Evolutionary conservation across 495 filamentous ascomycete species (phyloP), one percentile per base, ranked within the genome.

Genomic region (Penicillium dipodomyicola): DNA sequence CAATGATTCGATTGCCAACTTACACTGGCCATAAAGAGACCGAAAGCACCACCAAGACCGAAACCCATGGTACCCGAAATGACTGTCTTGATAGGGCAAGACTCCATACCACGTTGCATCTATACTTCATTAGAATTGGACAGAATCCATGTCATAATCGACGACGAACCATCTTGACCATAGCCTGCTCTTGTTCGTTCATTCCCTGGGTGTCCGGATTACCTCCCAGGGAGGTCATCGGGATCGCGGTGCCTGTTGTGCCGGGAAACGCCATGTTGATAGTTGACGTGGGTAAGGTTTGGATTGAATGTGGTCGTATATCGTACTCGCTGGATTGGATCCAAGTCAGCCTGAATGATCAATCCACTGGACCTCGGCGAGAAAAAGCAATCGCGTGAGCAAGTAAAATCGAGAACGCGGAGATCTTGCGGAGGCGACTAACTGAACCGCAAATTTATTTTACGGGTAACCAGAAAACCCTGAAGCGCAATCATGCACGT

Each of bases 1-100:
- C 9, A 4, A 47, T 17, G 10, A 53, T 20, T 30, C 39, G 9
- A 48, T 37, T 17, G 10, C 0, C 14, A 19, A 80, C 86, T 55
- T 82, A 92, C 87, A 70, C 87, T 89, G 52, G 92, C 91, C 91
- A 96, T 96, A 72, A 97, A 96, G 58, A 97, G 77, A 47, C 92
- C 92, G 61, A 97, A 96, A n/a, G 90, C 72, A 61, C 91, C 93
- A 51, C 92, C 92, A 40, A 97, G 84, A 27, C 84, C 92, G 66
- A 96, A 96, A 11, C 92, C 92, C 79, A 91, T 91, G 17, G 81
- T 87, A 37, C 92, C 93, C 2, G 89, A 84, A 46, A 97, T 83
- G 52, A 81, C 87, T 12, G 89, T 89, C 67, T 96, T 96, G 35
- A 83, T 81, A 11, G 87, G 87, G 72, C 92, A 97, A 6, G 87